A percentile compares a stretch with the other conserved stretches of the same genome.
phyloP scores from a whole-genome alignment of 2,329 filamentous ascomycete species.

The Cladosporium halotolerans region DNA sequence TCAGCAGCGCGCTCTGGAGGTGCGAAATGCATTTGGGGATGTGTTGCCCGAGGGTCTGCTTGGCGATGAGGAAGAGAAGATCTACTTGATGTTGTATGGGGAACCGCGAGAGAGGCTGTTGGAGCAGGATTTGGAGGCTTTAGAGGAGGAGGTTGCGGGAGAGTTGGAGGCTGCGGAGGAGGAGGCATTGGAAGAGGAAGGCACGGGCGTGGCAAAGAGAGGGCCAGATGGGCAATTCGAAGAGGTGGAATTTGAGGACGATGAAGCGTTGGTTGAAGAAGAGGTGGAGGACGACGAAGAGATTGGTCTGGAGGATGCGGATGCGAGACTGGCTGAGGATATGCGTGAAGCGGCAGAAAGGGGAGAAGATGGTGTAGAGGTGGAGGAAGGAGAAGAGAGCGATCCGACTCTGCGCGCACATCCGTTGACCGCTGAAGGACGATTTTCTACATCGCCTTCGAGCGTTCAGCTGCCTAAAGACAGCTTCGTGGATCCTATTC shows the following conservation, averaged over 20 bases:
- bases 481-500: conserved; percentile 65
- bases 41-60: conserved; percentile 67
- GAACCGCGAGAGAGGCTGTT: conserved; percentile 62
- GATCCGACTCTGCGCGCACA: conserved; percentile 56
- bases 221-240: conserved; percentile 54
- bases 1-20: conserved; percentile 5
- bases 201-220: conserved; percentile 48
- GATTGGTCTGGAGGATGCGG: conserved; percentile 51
- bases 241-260: conserved; percentile 50
- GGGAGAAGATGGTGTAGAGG: conserved; percentile 18
- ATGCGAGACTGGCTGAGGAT: conserved; percentile 22
- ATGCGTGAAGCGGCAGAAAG: conserved; percentile 22
- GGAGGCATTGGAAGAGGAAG: conserved; percentile 42
- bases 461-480: conserved; percentile 69
- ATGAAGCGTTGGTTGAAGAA: conserved; percentile 30
- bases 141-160: conserved; percentile 23
- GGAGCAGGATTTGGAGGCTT: conserved; percentile 27
- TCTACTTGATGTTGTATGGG: conserved; percentile 80
- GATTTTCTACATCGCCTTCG: conserved; percentile 64
- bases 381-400: conserved; percentile 22
- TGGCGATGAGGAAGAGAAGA: conserved; percentile 59
- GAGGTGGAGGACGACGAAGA: conserved; percentile 17
- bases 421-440: conserved; percentile 65
- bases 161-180: conserved; percentile 40
- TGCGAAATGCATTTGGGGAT: conserved; percentile 67